Evolutionary conservation across 2,329 filamentous ascomycete genomes (phyloP), one percentile per base, ranked within the genome.

Genomic region (Claviceps spartinae): DNA sequence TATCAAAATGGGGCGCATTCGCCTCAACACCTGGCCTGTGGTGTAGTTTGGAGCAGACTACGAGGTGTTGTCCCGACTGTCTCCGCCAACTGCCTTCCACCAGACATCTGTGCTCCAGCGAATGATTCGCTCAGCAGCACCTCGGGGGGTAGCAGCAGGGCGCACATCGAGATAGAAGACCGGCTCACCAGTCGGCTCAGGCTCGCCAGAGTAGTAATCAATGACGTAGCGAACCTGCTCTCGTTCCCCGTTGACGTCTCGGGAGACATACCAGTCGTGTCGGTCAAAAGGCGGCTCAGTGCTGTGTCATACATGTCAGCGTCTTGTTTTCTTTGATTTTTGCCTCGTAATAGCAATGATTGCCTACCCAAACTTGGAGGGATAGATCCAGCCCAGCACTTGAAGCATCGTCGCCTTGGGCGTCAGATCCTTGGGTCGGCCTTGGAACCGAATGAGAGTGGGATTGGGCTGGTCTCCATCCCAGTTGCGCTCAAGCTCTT

Each of bases 101-200:
- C 93, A 98, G 8, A 95, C 78, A 68, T 97, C 91, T 9, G 87
- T 89, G 49, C 89, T 85, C 88, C 90, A 97, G 62, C 89, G 76
- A 64, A 96, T 81, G 55, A 89, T 69, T 49, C 93, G 78, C 73
- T 97, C 93, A 3, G 83, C 80, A 0, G 88, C 86, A 26, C 84
- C 84, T 1, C 79, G 83, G 3, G 89, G 89, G 0, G 87, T 88
- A 43, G 95, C 71, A 3, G 93, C 93, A 1, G 93, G 93, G 56
- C 93, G 79, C 20, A 98, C 93, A 64, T 98, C 93, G 51, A 98
- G 79, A 66, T 83, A 96, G 72, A 98, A 98, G 6, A 97, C 89
- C 2, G 93, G 91, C 65, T 96, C 88, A 36, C 90, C 93, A 0
- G 81, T 86, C 2, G 84, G 81, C 62, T 94, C 88, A 1, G 86